Conservation (phyloP, 2,329 filamentous ascomycete species). For the Daldinia eschscholtzii region DNA sequence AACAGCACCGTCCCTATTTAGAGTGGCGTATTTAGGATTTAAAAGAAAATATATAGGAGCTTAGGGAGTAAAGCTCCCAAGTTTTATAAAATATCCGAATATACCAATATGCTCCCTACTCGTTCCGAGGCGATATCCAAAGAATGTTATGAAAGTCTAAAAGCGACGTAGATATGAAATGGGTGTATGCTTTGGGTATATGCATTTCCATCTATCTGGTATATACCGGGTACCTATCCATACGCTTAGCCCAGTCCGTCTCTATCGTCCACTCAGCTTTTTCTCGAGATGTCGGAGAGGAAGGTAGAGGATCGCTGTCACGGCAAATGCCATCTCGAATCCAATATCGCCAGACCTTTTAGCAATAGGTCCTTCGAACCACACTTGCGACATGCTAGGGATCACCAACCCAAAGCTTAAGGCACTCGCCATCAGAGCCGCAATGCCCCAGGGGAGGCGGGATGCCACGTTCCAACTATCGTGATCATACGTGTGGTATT, state of each 20-base stretch:
- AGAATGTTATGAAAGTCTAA: too few species aligned
- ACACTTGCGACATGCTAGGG: conserved; percentile 71
- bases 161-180: neutral
- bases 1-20: conserved; percentile 49
- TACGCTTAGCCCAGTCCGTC: neutral
- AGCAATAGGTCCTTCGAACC: conserved; percentile 72
- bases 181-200: neutral
- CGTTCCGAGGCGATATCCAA: neutral
- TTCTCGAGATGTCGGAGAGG: conserved; percentile 58
- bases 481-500: conserved; percentile 54
- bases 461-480: conserved; percentile 55
- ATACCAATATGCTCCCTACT: neutral
- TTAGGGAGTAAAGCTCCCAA: neutral
- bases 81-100: neutral
- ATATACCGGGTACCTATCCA: conserved; percentile 5
- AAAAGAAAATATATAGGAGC: neutral
- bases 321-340: conserved; percentile 71
- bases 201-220: too few species aligned
- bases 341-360: conserved; percentile 72
- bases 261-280: conserved; percentile 48
- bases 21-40: neutral
- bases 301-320: conserved; percentile 59
- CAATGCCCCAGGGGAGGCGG: conserved; percentile 57
- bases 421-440: conserved; percentile 55
- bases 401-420: conserved; percentile 63